Base-by-base conservation (phyloP, 768 basidiomycete genomes). In the Boletellus ananiceps region DNA sequence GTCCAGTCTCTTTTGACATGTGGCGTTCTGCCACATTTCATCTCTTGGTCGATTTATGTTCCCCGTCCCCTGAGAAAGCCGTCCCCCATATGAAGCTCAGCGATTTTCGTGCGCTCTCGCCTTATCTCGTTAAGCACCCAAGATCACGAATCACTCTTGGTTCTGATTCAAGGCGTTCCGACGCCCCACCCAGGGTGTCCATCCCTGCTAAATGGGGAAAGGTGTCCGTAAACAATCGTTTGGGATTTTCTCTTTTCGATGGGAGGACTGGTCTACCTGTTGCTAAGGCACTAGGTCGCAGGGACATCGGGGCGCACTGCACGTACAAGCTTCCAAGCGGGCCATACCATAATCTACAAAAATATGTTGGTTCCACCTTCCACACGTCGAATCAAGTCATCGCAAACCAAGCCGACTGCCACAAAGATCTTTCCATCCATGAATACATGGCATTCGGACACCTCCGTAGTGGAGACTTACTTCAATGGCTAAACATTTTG, bases 401-500 rank as follows among this genome's bases (percentile, higher is more conserved):
- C 14, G 72, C 72, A 57, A 54, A 62, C 14, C 79, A 80, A 52
- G 57, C 57, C 0, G 57, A 66, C n/a, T 77, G 75, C 44, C 71
- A 71, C 3, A 33, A 49, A 18, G 65, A 71, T 5, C 60, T 81
- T 3, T 67, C 51, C n/a, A 50, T 75, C 2, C 75, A 79, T 13
- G 77, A 80, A 41, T 72, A 65, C 14, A 60, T 72, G n/a, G 68
- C 71, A 0, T 80, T 74, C 38, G 71, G 71, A 7, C 61, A 66
- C 40, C 53, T 81, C 37, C 74, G 79, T 2, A 68, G 72, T 19
- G 78, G 80, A 1, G 50, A 63, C 0, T 55, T 45, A 1, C 56
- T 81, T 0, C 80, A 81, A 38, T 79, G 78, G 79, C 55, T 72
- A 21, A 81, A 81, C 46, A 71, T 81, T 23, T 49, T 68, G 13